phyloP scores from a whole-genome alignment of 768 basidiomycete species.

The Rhodotorula sphaerocarpa region DNA sequence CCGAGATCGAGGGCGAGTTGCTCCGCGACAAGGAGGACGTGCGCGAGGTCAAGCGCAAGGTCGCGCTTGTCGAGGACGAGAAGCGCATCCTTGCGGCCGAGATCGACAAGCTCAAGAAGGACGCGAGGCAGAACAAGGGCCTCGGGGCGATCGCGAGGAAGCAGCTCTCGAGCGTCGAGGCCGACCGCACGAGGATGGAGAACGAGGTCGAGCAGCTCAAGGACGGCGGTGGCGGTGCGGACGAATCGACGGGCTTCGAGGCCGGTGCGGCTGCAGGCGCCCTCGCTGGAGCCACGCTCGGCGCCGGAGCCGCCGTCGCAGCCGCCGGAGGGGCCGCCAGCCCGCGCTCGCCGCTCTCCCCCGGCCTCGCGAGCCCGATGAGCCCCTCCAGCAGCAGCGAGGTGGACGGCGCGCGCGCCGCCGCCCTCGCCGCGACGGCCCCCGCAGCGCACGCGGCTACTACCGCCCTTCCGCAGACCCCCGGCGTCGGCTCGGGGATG shows the following conservation, averaged over 20 bases:
- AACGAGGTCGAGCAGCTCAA: constrained; percentile 48
- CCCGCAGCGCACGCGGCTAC: neutral
- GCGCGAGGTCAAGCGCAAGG: constrained; percentile 69
- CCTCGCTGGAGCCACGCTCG: no score
- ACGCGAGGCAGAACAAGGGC: constrained; percentile 92
- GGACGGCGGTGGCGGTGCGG: no score
- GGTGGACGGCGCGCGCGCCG: neutral
- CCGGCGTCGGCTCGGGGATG: constrained; percentile 3
- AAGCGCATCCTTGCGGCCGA: constrained; percentile 62
- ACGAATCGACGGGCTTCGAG: no score
- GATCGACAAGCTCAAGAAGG: constrained; percentile 81
- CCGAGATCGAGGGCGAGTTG: constrained; percentile 76
- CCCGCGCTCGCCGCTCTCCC: no score
- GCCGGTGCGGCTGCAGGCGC: no score
- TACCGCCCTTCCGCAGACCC: constrained; percentile 17
- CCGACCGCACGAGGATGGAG: constrained; percentile 60
- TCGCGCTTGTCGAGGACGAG: constrained; percentile 70
- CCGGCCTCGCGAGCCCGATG: neutral
- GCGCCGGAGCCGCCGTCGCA: no score
- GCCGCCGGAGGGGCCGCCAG: neutral
- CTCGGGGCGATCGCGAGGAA: constrained; percentile 89
- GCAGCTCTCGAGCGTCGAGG: constrained; percentile 76
- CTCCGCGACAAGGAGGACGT: constrained; percentile 91
- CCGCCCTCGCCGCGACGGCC: neutral
- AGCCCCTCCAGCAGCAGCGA: neutral